phyloP scores from a whole-genome alignment of 2,329 filamentous ascomycete species.

The Colletotrichum sp. region DNA sequence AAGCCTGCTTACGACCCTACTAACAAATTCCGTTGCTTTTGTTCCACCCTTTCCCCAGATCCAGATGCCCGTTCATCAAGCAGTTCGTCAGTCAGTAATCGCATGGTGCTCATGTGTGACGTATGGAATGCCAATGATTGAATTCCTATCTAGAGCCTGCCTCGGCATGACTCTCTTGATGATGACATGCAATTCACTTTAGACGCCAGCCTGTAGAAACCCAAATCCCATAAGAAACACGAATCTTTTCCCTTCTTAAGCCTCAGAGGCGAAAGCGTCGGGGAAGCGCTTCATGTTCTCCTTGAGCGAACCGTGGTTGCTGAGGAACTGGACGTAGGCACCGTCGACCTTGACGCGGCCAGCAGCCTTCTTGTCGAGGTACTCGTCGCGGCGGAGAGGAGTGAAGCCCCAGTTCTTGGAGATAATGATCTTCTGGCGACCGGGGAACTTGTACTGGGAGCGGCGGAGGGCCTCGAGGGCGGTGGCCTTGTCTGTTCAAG shows the following conservation, averaged over 20 bases:
- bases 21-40: background rate
- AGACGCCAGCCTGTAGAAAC: conserved; percentile 47
- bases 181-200: conserved; percentile 45
- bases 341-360: conserved; percentile 96
- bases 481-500: conserved; percentile 75
- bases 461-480: conserved; percentile 99
- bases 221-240: conserved; percentile 38
- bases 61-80: background rate
- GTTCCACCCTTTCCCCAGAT: background rate
- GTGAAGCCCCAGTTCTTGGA: conserved; percentile 99
- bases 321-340: conserved; percentile 99
- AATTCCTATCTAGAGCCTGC: conserved; percentile 26
- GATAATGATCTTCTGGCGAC: conserved; percentile 99
- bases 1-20: background rate
- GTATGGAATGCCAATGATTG: conserved; percentile 25
- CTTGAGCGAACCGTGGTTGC: conserved; percentile 86
- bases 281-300: conserved; percentile 96
- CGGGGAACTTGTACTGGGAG: conserved; percentile 99
- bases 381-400: conserved; percentile 95
- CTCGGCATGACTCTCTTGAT: conserved; percentile 22
- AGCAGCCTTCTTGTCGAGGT: conserved; percentile 91
- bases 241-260: conserved; percentile 41
- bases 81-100: background rate
- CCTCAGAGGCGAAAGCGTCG: conserved; percentile 76
- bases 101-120: background rate